Conservation (phyloP, 2,329 filamentous ascomycete genomes). For the Beauveria rudraprayagi region DNA sequence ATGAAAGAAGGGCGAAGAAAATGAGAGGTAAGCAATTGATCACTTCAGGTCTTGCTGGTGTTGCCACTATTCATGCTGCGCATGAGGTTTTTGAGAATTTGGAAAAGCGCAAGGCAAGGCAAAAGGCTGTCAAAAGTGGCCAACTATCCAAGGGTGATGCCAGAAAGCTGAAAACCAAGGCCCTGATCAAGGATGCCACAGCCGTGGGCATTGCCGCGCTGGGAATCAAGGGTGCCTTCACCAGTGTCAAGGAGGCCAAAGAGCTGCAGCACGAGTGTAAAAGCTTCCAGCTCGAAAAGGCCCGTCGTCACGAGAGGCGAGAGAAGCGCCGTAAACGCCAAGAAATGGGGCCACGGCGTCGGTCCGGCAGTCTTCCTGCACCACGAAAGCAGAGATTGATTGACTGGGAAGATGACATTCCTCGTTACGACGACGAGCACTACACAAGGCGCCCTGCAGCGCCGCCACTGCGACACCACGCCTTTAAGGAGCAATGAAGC, state of each 20-base stretch:
- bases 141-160: constrained; percentile 42
- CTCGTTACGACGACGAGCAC: constrained; percentile 38
- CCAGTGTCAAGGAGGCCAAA: constrained; percentile 48
- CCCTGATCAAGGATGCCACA: constrained; percentile 50
- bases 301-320: constrained; percentile 40
- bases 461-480: neutral
- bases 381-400: constrained; percentile 29
- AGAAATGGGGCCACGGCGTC: constrained; percentile 28
- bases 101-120: constrained; percentile 46
- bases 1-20: constrained; percentile 45
- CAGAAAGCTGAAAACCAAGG: constrained; percentile 49
- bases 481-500: neutral
- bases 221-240: constrained; percentile 48
- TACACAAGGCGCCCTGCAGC: constrained; percentile 21
- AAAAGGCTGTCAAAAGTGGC: constrained; percentile 46
- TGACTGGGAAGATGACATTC: constrained; percentile 33
- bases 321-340: constrained; percentile 18
- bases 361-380: constrained; percentile 38
- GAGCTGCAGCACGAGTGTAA: constrained; percentile 40
- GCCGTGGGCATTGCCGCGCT: constrained; percentile 50
- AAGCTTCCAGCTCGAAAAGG: constrained; percentile 42
- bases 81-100: constrained; percentile 51
- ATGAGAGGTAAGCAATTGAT: constrained; percentile 56
- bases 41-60: constrained; percentile 47
- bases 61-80: constrained; percentile 53